These are phyloP conservation scores for Helenozyma baotianmanensis DNA, from an alignment of 805 yeast genomes.

Conservation along the genomic window DNA sequence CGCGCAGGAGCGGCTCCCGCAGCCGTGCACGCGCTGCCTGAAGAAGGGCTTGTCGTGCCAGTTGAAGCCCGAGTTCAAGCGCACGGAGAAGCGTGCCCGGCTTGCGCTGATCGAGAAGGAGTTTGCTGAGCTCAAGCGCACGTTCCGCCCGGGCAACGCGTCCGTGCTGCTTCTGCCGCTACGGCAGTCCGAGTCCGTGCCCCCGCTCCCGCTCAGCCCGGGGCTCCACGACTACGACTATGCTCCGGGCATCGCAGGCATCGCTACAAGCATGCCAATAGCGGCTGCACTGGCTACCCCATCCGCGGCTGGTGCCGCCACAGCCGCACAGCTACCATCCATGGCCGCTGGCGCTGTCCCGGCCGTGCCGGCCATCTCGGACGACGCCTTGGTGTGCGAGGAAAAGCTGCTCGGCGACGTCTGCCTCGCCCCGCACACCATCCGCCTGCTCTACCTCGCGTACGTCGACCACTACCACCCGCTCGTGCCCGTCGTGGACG, in stretches of 20 bases:
- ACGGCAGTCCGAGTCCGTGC: not conserved
- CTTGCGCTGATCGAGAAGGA: constrained; percentile 82
- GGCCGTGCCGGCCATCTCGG: constrained; percentile 19
- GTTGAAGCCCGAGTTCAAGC: constrained; percentile 73
- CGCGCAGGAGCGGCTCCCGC: constrained; percentile 70
- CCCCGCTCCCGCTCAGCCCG: not conserved
- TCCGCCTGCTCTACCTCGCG: constrained; percentile 60
- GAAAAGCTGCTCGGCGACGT: constrained; percentile 73
- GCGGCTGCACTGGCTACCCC: no score
- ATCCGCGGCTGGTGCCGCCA: no score
- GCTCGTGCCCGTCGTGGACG: constrained; percentile 82
- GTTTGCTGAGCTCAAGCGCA: constrained; percentile 60
- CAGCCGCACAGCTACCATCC: no score
- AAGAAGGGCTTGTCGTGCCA: constrained; percentile 69
- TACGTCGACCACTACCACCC: constrained; percentile 78
- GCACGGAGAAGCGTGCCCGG: constrained; percentile 85
- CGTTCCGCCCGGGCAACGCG: constrained; percentile 36
- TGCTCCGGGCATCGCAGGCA: no score
- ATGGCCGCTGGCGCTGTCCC: no score
- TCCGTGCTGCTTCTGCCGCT: no score
- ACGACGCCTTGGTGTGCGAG: constrained; percentile 45
- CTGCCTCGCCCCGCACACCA: constrained; percentile 54
- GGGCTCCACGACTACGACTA: not conserved
- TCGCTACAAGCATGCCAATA: no score
- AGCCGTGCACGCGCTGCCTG: constrained; percentile 77